Percentiles rank a stretch among this genome's conserved stretches.
Conservation (phyloP, 2,329 filamentous ascomycete genomes). For the Podosphaera aphanis region DNA sequence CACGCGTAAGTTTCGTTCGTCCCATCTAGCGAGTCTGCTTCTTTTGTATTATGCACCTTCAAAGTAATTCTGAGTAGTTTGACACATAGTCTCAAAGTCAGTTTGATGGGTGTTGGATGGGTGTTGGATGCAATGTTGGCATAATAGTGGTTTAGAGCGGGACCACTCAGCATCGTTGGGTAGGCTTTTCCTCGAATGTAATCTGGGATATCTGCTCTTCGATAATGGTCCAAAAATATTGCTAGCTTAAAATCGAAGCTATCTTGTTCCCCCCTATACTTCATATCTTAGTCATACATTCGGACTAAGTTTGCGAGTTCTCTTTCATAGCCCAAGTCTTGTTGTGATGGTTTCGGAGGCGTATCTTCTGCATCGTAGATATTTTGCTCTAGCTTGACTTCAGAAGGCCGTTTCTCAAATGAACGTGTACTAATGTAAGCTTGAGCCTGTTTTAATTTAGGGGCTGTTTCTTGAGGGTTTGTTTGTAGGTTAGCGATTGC, state of each 20-base stretch:
- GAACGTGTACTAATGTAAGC: too few species aligned
- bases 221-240: neutral
- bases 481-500: neutral
- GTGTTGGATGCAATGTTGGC: neutral
- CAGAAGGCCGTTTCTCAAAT: neutral
- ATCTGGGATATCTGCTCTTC: neutral
- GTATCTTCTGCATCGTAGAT: neutral
- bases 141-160: neutral
- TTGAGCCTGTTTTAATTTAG: too few species aligned
- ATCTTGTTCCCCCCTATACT: neutral
- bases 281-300: neutral
- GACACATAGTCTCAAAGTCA: neutral
- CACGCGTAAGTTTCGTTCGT: neutral
- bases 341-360: neutral
- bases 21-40: neutral
- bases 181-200: neutral
- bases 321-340: neutral
- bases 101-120: too few species aligned
- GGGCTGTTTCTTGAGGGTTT: neutral
- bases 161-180: neutral
- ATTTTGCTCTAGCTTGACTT: neutral
- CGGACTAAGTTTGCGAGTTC: neutral
- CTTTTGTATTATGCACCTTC: neutral
- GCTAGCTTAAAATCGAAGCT: neutral
- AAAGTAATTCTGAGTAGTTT: neutral